Conservation (phyloP, 768 basidiomycete species). For the Naganishia onofrii region DNA sequence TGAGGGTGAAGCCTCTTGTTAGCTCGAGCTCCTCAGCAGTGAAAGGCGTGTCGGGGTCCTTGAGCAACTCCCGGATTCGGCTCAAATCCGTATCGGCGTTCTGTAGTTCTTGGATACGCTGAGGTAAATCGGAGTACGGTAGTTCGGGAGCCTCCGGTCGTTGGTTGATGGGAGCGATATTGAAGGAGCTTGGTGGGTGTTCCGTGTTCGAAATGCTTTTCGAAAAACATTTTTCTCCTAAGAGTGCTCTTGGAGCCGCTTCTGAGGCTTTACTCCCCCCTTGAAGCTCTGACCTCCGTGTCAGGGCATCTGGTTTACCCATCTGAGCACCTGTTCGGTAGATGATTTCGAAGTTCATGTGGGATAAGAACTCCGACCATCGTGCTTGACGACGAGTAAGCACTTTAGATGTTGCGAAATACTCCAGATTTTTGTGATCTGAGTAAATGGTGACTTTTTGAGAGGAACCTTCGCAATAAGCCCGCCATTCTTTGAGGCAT, state of each 20-base stretch:
- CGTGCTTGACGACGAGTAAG: slow-evolving; percentile 56
- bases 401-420: slow-evolving; percentile 42
- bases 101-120: not conserved
- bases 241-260: not conserved
- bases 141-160: not conserved
- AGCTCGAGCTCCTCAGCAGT: slow-evolving; percentile 1
- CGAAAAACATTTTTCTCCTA: too few species aligned
- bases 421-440: slow-evolving; percentile 21
- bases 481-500: slow-evolving; percentile 32
- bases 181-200: too few species aligned
- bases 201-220: too few species aligned
- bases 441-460: slow-evolving; percentile 5
- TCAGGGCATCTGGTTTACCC: slow-evolving; percentile 30
- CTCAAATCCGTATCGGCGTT: not conserved
- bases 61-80: not conserved
- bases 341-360: slow-evolving; percentile 33
- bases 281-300: slow-evolving; percentile 1
- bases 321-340: slow-evolving; percentile 32
- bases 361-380: slow-evolving; percentile 50
- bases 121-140: not conserved
- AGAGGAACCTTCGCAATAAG: not conserved
- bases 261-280: slow-evolving; percentile 1
- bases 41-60: not conserved
- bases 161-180: too few species aligned
- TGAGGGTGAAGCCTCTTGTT: not conserved